These are phyloP conservation scores for Starmerella vitae DNA, from an alignment of 805 yeast genomes.

Conservation along the genomic window DNA sequence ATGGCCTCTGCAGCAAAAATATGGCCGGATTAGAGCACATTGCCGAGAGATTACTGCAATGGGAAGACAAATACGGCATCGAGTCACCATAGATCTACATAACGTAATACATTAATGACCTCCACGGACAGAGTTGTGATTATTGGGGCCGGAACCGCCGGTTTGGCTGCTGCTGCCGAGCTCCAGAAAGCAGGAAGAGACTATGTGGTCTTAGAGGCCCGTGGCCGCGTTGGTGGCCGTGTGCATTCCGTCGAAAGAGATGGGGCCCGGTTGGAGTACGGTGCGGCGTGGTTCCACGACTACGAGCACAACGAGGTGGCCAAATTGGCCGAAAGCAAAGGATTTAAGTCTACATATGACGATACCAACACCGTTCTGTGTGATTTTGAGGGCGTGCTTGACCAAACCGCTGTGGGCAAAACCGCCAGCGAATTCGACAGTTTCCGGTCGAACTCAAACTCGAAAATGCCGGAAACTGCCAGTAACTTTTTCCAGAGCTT, in stretches of 20 bases:
- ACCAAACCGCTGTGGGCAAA: slow-evolving; percentile 7
- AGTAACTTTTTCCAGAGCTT: slow-evolving; percentile 7
- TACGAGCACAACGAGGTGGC: slow-evolving; percentile 18
- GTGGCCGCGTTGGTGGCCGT: slow-evolving; percentile 27
- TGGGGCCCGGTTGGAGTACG: slow-evolving; percentile 17
- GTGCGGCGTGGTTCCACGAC: slow-evolving; percentile 24
- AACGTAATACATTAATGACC: too few species aligned
- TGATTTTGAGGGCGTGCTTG: slow-evolving; percentile 16
- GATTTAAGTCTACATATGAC: slow-evolving; percentile 16
- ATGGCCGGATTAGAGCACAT: slow-evolving; percentile 55
- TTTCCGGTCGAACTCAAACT: slow-evolving; percentile 13
- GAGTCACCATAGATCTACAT: too few species aligned
- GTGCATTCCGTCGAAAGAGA: slow-evolving; percentile 15
- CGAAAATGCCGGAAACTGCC: slow-evolving; percentile 13
- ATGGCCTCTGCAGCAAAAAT: slow-evolving; percentile 39
- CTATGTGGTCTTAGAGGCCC: slow-evolving; percentile 24
- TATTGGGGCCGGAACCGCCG: slow-evolving; percentile 28
- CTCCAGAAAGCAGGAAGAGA: slow-evolving; percentile 17
- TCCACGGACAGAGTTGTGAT: slow-evolving; percentile 16
- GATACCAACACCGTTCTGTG: slow-evolving; percentile 16
- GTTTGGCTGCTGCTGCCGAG: slow-evolving; percentile 25
- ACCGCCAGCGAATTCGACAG: slow-evolving; percentile 13
- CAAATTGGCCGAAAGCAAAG: slow-evolving; percentile 14
- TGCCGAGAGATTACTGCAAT: slow-evolving; percentile 52
- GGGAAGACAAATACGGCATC: slow-evolving; percentile 55